Base-by-base conservation (phyloP, 2,329 filamentous ascomycete species). In the Magnaporthiopsis poae region DNA sequence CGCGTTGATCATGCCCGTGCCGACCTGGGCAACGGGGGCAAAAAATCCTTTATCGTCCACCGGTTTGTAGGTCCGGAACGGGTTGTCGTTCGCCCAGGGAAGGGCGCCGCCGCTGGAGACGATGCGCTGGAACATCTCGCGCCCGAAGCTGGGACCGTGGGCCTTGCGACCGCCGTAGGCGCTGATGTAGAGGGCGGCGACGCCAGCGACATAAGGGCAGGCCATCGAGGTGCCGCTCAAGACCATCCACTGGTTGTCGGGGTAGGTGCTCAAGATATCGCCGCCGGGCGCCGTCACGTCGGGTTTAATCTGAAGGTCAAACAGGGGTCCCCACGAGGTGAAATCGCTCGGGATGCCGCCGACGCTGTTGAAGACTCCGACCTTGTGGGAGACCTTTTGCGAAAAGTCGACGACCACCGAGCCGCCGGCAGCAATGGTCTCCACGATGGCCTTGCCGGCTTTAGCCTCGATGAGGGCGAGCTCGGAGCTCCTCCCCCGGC, bases 201-300 rank as follows among this genome's bases (percentile, higher is more conserved):
- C 73, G 25, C 79, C 80, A n/a, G 80, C 80, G 15, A 80, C 73
- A 66, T 80, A 80, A 2, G 80, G 80, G 25, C 75, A 76, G 3
- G 80, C 77, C 81, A 83, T 82, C 2, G 78, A 80, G 1, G 81
- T 83, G 39, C 81, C 81, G 63, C 75, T 79, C 33, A 80, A 73
- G 1, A 82, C 75, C 15, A 75, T 75, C 63, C 73, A 73, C 0
- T 70, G 71, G 36, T 76, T 71, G 13, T 67, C 64, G 31, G 78
- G 77, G 66, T 77, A 82, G 2, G 80, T 81, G 33, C 79, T 79
- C 65, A 79, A 75, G 65, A 82, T 82, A 31, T 77, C 74, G 61
- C 77, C 75, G 61, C 79, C 79, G 5, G 79, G 78, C 0, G 78
- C 75, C 15, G 76, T 77, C 62, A 81, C 69, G 62, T 81, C 75